Base-by-base conservation (phyloP, 2,329 filamentous ascomycete species). In the Fonsecaea multimorphosa region DNA sequence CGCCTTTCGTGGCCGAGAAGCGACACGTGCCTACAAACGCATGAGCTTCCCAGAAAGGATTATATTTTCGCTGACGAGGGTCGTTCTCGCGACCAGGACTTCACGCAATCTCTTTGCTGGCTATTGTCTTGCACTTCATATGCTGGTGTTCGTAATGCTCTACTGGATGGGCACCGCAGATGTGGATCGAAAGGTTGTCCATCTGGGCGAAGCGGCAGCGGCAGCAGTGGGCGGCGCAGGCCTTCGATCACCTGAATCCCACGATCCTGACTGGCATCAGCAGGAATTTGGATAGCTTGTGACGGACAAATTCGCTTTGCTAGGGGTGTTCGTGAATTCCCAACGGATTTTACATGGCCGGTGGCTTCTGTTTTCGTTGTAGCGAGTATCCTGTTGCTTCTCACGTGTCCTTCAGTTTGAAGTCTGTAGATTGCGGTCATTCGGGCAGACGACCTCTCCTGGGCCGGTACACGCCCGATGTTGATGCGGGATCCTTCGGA, bases 21-120 rank as follows among this genome's bases (percentile, higher is more conserved):
- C 91, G 40, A 90, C 92, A 6, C 85, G 96, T 55, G 95, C 94
- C 1, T 93, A 97, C 78, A 92, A 93, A 74, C 88, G 93, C 49
- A 96, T 99, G 93, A 94, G 89, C 73, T 81, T 97, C 8, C 93
- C 93, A 0, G 95, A 99, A 78, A 85, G 95, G 44, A 87, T 92
- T 55, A 90, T 99, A 3, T 96, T 96, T 78, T 93, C 93, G 36
- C 85, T 97, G 60, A 97, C 94, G 54, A 86, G 93, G 63, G 91
- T 97, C 81, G 92, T 99, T 54, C 83, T 99, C 68, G 92, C 93
- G 58, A 97, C 93, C 54, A 84, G 95, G 68, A 91, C 90, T 31
- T 97, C 93, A 80, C 86, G 96, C 69, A 99, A 98, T 77, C 77
- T 99, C 65, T 99, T 99, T 79, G 95, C 93, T 0, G 88, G 87